phyloP scores from a whole-genome alignment of 2,329 filamentous ascomycete genomes.

The Laburnicola sp. region DNA sequence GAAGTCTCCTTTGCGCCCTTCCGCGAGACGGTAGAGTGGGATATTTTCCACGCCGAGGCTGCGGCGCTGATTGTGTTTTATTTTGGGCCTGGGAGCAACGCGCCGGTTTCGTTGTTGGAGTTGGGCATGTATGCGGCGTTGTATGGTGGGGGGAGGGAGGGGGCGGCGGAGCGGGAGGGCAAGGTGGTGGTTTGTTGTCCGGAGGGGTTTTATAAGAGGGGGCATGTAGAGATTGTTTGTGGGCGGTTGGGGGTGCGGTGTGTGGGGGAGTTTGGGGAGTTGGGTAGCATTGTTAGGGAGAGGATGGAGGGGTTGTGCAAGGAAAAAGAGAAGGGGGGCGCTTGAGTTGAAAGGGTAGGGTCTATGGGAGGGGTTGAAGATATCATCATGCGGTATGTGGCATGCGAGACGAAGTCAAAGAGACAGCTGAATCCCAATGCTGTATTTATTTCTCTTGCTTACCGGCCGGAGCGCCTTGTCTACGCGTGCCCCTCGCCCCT shows the following conservation, averaged over 20 bases:
- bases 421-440: too few relatives aligned
- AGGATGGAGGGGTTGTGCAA: conserved; percentile 20
- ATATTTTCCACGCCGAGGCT: conserved; percentile 59
- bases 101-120: conserved; percentile 63
- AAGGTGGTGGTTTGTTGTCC: conserved; percentile 59
- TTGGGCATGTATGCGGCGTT: conserved; percentile 56
- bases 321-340: background rate
- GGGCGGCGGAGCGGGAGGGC: too few relatives aligned
- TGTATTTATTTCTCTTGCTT: too few relatives aligned
- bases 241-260: conserved; percentile 51
- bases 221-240: conserved; percentile 63
- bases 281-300: conserved; percentile 41
- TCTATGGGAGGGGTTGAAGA: too few relatives aligned
- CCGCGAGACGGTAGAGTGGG: conserved; percentile 63
- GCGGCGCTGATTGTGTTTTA: conserved; percentile 62
- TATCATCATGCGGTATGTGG: too few relatives aligned
- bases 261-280: conserved; percentile 48
- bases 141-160: conserved; percentile 12
- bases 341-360: too few relatives aligned
- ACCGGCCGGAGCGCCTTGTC: too few relatives aligned
- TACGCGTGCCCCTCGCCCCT: too few relatives aligned
- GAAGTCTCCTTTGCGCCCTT: conserved; percentile 55
- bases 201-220: conserved; percentile 60
- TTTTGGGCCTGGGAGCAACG: conserved; percentile 56
- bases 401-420: too few relatives aligned